These are phyloP conservation scores for Trifolium repens DNA, from an alignment of 306 rosid genomes.

Conservation along the genomic window DNA sequence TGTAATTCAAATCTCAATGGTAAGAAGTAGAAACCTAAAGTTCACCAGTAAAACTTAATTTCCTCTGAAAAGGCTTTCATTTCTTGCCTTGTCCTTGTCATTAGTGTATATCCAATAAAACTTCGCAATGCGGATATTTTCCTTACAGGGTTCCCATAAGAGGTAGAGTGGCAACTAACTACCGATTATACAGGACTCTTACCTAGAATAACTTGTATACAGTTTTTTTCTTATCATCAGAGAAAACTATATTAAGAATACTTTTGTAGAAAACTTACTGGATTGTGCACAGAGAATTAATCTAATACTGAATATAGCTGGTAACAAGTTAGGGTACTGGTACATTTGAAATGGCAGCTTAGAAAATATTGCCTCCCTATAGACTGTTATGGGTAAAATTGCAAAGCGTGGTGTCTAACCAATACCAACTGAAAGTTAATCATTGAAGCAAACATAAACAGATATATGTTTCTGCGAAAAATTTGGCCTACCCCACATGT, in stretches of 20 bases:
- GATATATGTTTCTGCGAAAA: slow-evolving; percentile 16
- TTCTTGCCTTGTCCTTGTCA: slow-evolving; percentile 24
- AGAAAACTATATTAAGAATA: slow-evolving; percentile 3
- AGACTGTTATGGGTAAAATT: slow-evolving; percentile 15
- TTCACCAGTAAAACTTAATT: not conserved
- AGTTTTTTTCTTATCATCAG: slow-evolving; percentile 17
- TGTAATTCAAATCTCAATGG: slow-evolving; percentile 26
- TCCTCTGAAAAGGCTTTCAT: not conserved
- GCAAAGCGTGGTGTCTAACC: slow-evolving; percentile 20
- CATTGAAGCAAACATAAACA: slow-evolving; percentile 29
- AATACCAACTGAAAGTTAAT: slow-evolving; percentile 24
- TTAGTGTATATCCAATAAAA: slow-evolving; percentile 21
- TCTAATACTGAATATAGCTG: not conserved
- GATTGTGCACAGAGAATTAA: slow-evolving; percentile 9
- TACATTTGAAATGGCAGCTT: not conserved
- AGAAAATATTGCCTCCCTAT: not conserved
- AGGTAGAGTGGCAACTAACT: slow-evolving; percentile 3
- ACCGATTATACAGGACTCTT: not conserved
- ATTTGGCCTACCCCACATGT: slow-evolving; percentile 60
- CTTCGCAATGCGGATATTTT: not conserved
- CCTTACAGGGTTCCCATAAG: slow-evolving; percentile 20
- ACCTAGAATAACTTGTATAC: not conserved
- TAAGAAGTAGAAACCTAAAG: slow-evolving; percentile 19
- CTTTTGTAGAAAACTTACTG: not conserved
- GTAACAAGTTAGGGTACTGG: slow-evolving; percentile 10